phyloP scores from a whole-genome alignment of 768 basidiomycete species.

The Boletellus emodensis region DNA sequence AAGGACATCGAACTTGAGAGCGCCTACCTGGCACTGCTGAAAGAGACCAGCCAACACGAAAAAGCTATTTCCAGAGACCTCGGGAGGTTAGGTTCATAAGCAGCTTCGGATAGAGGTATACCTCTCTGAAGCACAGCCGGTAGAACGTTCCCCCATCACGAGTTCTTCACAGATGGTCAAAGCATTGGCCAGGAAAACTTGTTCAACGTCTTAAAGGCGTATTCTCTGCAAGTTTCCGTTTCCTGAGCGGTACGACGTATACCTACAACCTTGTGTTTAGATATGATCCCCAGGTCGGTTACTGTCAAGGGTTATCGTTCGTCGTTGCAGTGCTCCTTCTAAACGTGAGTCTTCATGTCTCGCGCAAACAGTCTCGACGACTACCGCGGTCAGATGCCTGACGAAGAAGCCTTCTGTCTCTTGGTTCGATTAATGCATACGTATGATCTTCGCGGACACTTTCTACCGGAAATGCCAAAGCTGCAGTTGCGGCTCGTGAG shows the following conservation, averaged over 20 bases:
- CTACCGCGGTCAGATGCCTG: constrained; percentile 79
- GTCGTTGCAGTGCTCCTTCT: constrained; percentile 90
- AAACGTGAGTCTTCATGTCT: constrained; percentile 55
- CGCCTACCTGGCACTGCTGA: constrained; percentile 76
- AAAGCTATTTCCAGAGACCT: constrained; percentile 93
- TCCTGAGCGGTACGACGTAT: background rate
- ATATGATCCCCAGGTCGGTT: constrained; percentile 91
- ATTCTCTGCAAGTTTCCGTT: constrained; percentile 66
- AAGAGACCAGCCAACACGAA: constrained; percentile 83
- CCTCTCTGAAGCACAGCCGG: constrained; percentile 9
- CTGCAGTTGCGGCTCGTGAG: constrained; percentile 85
- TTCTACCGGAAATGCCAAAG: constrained; percentile 99
- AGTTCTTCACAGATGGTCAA: constrained; percentile 91
- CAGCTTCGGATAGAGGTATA: background rate
- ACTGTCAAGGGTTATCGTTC: constrained; percentile 96
- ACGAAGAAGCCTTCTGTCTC: constrained; percentile 97
- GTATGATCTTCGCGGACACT: constrained; percentile 94
- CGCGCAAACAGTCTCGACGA: background rate
- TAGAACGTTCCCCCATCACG: constrained; percentile 95
- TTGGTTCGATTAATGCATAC: constrained; percentile 94
- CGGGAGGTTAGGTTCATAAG: constrained; percentile 51
- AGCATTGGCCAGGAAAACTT: constrained; percentile 96
- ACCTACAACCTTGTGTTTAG: constrained; percentile 34
- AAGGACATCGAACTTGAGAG: constrained; percentile 86
- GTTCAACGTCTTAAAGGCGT: constrained; percentile 97